Evolutionary conservation across 2,329 filamentous ascomycete genomes (phyloP).

Genomic region (Neofusicoccum laricinum): DNA sequence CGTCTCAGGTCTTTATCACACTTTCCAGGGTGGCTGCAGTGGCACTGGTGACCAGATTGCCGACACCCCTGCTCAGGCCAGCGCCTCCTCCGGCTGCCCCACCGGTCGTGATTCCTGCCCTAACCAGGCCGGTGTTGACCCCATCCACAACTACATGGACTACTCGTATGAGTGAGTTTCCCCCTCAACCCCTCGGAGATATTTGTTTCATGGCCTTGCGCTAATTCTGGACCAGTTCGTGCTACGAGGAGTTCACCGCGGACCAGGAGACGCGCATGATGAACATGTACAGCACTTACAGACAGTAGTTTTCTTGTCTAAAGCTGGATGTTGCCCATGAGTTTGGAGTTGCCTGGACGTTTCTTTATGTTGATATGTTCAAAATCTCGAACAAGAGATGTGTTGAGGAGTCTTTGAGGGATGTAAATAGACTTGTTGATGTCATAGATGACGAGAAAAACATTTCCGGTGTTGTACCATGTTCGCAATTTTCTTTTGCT

Average conservation of each 20-base stretch:
- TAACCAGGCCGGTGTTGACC: slow-evolving; percentile 25
- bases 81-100: slow-evolving; percentile 25
- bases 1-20: slow-evolving; percentile 26
- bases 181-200: neutral
- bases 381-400: neutral
- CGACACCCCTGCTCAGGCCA: slow-evolving; percentile 30
- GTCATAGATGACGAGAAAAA: neutral
- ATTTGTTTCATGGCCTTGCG: slow-evolving; percentile 14
- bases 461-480: no score
- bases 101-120: slow-evolving; percentile 28
- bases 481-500: no score
- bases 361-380: neutral
- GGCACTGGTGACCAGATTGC: slow-evolving; percentile 26
- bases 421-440: neutral
- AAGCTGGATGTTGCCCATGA: neutral
- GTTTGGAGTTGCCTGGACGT: neutral
- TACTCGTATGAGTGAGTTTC: slow-evolving; percentile 24
- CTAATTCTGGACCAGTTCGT: slow-evolving; percentile 7
- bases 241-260: slow-evolving; percentile 27
- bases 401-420: neutral
- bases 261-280: slow-evolving; percentile 28
- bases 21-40: slow-evolving; percentile 29
- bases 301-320: slow-evolving; percentile 20
- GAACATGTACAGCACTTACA: slow-evolving; percentile 23
- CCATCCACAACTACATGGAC: slow-evolving; percentile 36